Evolutionary conservation across 371 early-diverging fungal species (phyloP).

Genomic region (Sporodiniella umbellata): DNA sequence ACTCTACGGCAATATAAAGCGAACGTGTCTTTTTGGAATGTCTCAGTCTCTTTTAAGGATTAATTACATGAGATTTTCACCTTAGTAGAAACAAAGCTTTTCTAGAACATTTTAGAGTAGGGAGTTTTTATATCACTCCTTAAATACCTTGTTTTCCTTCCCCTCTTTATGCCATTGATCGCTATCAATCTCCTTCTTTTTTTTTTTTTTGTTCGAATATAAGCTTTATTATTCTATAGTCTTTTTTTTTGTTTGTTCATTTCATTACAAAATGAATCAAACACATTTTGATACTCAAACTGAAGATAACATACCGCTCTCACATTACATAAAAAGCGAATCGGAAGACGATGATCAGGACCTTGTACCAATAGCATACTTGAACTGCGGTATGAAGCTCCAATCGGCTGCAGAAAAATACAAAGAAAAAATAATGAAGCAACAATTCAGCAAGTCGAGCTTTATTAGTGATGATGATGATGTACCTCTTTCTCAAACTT

Average conservation of each 20-base stretch:
- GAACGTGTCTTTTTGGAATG: no score
- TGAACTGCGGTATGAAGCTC: constrained; percentile 6
- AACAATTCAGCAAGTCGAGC: constrained; percentile 1
- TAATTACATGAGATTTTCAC: no score
- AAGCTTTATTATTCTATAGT: no score
- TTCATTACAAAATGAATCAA: background rate
- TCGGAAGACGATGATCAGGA: constrained; percentile 18
- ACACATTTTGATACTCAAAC: constrained; percentile 4
- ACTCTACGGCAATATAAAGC: no score
- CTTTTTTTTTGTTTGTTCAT: constrained; percentile 2
- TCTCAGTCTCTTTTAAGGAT: background rate
- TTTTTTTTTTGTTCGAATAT: background rate
- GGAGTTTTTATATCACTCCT: no score
- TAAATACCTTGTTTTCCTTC: background rate
- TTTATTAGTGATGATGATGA: constrained; percentile 14
- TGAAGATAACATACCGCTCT: constrained; percentile 18
- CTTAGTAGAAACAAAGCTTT: no score
- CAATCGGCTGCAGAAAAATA: constrained; percentile 26
- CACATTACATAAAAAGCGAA: constrained; percentile 4
- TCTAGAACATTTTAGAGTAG: no score
- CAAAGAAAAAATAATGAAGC: constrained; percentile 16
- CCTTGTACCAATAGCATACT: constrained; percentile 14
- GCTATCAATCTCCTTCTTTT: background rate
- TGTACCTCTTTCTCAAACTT: constrained; percentile 14
- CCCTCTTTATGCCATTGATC: no score